Conservation (phyloP, 73 alveolate genomes). For the Paramecium bursaria region DNA sequence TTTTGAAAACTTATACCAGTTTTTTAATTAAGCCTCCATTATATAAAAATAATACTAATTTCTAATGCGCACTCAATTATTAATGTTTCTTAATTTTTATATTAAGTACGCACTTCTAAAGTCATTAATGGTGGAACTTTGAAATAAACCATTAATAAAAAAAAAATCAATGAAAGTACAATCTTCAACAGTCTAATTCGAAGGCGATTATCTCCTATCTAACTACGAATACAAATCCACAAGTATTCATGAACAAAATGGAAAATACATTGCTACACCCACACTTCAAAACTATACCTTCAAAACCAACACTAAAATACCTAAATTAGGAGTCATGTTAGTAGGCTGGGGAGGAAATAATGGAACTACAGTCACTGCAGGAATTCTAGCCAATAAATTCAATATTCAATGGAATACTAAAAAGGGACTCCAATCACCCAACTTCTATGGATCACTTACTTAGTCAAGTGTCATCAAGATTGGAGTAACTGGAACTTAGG, state of each 20-base stretch:
- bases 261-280: conserved; percentile 68
- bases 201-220: conserved; percentile 62
- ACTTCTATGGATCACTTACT: conserved; percentile 93
- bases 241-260: conserved; percentile 56
- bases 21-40: conserved; percentile 23
- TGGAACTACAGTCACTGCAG: conserved; percentile 94
- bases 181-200: conserved; percentile 61
- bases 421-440: conserved; percentile 87
- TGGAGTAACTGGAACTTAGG: conserved; percentile 75
- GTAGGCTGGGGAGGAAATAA: conserved; percentile 98
- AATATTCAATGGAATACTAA: conserved; percentile 90
- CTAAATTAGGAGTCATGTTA: conserved; percentile 94
- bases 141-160: too few species aligned
- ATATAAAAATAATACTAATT: too few species aligned
- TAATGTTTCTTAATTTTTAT: too few species aligned
- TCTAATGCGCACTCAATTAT: neutral
- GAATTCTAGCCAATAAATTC: conserved; percentile 85
- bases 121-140: too few species aligned
- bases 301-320: conserved; percentile 85
- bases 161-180: conserved; percentile 71
- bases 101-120: neutral
- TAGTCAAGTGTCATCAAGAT: conserved; percentile 87
- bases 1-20: conserved; percentile 43
- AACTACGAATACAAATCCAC: conserved; percentile 69
- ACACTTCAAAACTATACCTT: conserved; percentile 56